Evolutionary conservation across 306 rosid genomes (phyloP).

Genomic region (Rubus idaeus): DNA sequence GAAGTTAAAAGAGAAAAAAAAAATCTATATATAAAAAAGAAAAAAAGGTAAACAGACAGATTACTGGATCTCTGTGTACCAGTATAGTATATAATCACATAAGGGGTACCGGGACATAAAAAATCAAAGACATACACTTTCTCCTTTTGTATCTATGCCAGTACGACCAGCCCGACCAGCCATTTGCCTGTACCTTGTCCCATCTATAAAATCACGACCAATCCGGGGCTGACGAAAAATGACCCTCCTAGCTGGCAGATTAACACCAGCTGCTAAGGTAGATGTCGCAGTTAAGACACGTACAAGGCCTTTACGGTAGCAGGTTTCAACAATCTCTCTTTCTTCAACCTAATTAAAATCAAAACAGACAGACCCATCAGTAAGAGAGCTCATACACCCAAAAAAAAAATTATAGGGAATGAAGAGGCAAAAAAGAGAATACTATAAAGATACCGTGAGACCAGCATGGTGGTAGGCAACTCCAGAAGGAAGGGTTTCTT

Average conservation of each 20-base stretch:
- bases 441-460: conserved; percentile 67
- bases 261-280: conserved; percentile 97
- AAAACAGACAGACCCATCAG: conserved; percentile 10
- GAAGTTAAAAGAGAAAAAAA: conserved; percentile 10
- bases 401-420: background rate
- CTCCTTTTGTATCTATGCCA: conserved; percentile 96
- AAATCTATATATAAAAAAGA: background rate
- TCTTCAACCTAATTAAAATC: conserved; percentile 75
- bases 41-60: background rate
- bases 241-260: conserved; percentile 94
- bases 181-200: conserved; percentile 92
- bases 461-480: conserved; percentile 99
- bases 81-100: conserved; percentile 7
- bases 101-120: conserved; percentile 6
- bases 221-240: conserved; percentile 95
- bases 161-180: conserved; percentile 99
- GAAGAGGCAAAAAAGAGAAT: conserved; percentile 1
- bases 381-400: background rate
- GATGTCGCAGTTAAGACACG: conserved; percentile 96
- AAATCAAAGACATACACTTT: conserved; percentile 64
- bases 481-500: conserved; percentile 84
- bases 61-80: background rate
- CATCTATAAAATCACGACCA: conserved; percentile 92
- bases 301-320: conserved; percentile 90
- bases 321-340: conserved; percentile 88